These are phyloP conservation scores for Phytophthora aleatoria DNA, from an alignment of 352 stramenopile genomes.

Conservation along the genomic window DNA sequence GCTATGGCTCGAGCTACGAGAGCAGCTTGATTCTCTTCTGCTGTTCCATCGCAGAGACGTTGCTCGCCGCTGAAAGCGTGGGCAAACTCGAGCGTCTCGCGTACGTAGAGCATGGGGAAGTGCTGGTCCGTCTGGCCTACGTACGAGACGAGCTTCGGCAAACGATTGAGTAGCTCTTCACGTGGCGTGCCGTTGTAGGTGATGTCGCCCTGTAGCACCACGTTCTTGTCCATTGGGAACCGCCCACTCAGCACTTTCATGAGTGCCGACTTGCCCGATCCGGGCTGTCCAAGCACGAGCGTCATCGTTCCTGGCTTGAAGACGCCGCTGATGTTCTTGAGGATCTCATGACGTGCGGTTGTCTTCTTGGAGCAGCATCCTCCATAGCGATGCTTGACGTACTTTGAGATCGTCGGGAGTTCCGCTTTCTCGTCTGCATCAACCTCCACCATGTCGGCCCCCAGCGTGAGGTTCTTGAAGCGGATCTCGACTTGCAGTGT, in stretches of 20 bases:
- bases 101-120: conserved; percentile 41
- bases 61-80: conserved; percentile 65
- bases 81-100: conserved; percentile 88
- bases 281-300: conserved; percentile 21
- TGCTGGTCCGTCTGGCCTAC: conserved; percentile 56
- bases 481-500: conserved; percentile 25
- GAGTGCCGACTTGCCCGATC: conserved; percentile 30
- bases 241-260: conserved; percentile 34
- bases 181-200: conserved; percentile 33
- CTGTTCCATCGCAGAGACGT: not conserved
- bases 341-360: conserved; percentile 19
- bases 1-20: conserved; percentile 7
- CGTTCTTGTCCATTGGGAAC: conserved; percentile 32
- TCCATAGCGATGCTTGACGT: conserved; percentile 24
- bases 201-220: conserved; percentile 30
- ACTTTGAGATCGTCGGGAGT: conserved; percentile 35
- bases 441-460: conserved; percentile 19
- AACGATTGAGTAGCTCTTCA: conserved; percentile 11
- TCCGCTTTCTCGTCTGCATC: conserved; percentile 20
- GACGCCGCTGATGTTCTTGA: conserved; percentile 26
- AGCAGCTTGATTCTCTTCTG: conserved; percentile 15
- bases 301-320: conserved; percentile 39
- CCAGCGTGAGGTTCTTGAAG: conserved; percentile 36
- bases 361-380: conserved; percentile 26
- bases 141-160: conserved; percentile 40